Base-by-base conservation (phyloP, 108 stramenopile species). In the Poteriospumella lacustris region DNA sequence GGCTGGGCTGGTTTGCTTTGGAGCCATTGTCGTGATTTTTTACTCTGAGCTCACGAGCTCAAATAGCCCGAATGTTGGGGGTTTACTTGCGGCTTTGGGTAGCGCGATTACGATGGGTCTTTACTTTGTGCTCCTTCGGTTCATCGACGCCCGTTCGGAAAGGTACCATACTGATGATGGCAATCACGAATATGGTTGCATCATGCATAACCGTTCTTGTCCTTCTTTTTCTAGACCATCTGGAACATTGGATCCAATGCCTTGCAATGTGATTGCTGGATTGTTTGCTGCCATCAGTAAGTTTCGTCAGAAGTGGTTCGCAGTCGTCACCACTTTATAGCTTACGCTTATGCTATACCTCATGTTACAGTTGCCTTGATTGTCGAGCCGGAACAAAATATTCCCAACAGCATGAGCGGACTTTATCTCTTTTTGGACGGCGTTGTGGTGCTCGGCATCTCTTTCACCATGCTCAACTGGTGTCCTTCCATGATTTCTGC, bases 21-120 rank as follows among this genome's bases (percentile, higher is more conserved):
- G 64, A 36, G 64, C 64, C 36, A 68, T 40, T 39, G 19, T 68
- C 36, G 12, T 68, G 19, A 68, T 68, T 19, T 68, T 68, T 68
- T 36, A 39, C 36, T 12, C 15, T 40, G 38, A 68, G 36, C 12
- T 68, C 12, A 19, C 19, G 19, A 40, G 36, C 12, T n/a, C n/a
- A n/a, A n/a, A n/a, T 36, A 39, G 40, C 12, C 19, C 34, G 12
- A 40, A 68, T 68, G 19, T 68, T 39, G 40, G 15, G 19, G 64
- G 64, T 19, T 15, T 39, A 15, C 15, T 68, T 19, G 12, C 19
- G 12, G 64, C 64, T 19, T 19, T 68, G 19, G 28, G 28, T 36
- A 19, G 19, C 15, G 64, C 64, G 24, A 68, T 68, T 19, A 36
- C 64, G 24, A 68, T 68, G 36, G 64, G 64, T 39, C 39, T 40